These are phyloP conservation scores for Gastrodia elata DNA, from an alignment of 106 monocot species.

Conservation along the genomic window DNA sequence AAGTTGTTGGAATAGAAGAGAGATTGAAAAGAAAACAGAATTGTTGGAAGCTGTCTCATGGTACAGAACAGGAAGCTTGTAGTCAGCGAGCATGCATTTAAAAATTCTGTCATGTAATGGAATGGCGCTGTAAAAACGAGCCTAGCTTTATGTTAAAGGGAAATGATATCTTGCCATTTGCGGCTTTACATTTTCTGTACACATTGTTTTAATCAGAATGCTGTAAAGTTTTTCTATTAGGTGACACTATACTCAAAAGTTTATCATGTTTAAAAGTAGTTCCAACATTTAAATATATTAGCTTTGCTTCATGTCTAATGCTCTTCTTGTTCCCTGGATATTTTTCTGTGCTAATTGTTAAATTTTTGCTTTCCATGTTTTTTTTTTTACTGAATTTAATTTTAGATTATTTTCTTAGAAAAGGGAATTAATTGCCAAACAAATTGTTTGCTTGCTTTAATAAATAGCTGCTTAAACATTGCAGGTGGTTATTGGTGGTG, in stretches of 20 bases:
- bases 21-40: neutral
- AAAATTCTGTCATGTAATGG: too few species aligned
- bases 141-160: too few species aligned
- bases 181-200: too few species aligned
- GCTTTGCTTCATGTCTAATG: neutral
- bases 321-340: neutral
- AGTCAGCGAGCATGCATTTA: neutral
- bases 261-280: neutral
- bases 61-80: neutral
- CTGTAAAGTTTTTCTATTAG: neutral
- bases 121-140: too few species aligned
- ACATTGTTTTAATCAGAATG: neutral
- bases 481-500: constrained; percentile 92
- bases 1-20: neutral
- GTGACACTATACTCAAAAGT: neutral
- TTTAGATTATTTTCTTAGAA: neutral
- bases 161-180: neutral
- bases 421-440: neutral
- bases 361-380: neutral
- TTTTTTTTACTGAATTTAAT: neutral
- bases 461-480: neutral
- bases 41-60: neutral
- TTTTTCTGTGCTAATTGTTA: neutral
- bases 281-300: neutral
- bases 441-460: neutral